Conservation (phyloP, 2,329 filamentous ascomycete species). For the Exophiala aquamarina region DNA sequence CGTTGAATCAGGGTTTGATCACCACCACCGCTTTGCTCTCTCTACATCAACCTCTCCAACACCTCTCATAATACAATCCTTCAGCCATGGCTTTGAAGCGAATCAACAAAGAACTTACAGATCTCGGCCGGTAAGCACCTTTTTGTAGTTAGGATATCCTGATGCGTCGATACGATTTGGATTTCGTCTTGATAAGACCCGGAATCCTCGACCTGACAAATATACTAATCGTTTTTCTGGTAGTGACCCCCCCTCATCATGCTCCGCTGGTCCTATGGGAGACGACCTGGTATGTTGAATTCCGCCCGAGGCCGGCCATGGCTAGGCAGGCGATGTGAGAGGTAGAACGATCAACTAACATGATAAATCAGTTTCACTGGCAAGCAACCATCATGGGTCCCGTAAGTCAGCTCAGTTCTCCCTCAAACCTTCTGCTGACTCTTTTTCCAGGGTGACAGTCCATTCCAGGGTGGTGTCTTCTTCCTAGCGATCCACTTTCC, state of each 20-base stretch:
- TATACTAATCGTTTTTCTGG: constrained; percentile 27
- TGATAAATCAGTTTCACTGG: constrained; percentile 83
- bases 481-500: constrained; percentile 99
- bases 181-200: neutral
- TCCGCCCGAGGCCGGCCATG: constrained; percentile 18
- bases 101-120: constrained; percentile 56
- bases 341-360: constrained; percentile 33
- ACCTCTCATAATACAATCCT: constrained; percentile 14
- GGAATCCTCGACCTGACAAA: constrained; percentile 6
- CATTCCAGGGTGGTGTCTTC: constrained; percentile 97
- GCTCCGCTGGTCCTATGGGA: constrained; percentile 93
- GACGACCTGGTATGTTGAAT: constrained; percentile 83
- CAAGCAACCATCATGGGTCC: constrained; percentile 99
- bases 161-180: too few species aligned
- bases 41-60: constrained; percentile 6
- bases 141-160: neutral
- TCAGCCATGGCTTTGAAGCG: constrained; percentile 51
- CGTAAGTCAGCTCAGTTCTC: constrained; percentile 60
- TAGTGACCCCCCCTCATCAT: constrained; percentile 97
- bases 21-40: constrained; percentile 10
- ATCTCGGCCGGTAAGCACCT: constrained; percentile 52
- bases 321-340: constrained; percentile 5
- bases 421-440: neutral
- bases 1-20: constrained; percentile 18
- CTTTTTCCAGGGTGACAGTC: constrained; percentile 75